Conservation (phyloP, 164 flowering plant genomes). For the Sedum album region DNA sequence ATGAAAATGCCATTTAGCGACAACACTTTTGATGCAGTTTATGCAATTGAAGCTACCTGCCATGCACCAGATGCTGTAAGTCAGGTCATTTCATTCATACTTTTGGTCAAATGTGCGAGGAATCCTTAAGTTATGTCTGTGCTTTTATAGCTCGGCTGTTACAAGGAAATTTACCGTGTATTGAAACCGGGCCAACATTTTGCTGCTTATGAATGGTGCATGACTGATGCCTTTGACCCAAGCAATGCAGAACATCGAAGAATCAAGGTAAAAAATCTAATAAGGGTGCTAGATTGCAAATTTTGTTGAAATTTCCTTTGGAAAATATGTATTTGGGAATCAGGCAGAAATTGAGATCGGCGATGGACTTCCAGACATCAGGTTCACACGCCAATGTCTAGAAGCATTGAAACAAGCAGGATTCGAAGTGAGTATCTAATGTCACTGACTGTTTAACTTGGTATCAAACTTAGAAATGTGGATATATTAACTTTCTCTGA, state of each 20-base stretch:
- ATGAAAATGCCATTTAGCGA: not conserved
- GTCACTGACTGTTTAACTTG: not conserved
- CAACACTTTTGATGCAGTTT: not conserved
- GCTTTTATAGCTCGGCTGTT: not conserved
- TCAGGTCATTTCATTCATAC: not conserved
- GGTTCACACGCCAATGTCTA: conserved; percentile 57
- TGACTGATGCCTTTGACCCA: conserved; percentile 86
- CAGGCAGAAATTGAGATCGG: conserved; percentile 89
- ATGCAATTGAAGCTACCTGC: not conserved
- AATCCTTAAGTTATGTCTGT: not conserved
- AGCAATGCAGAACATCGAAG: conserved; percentile 62
- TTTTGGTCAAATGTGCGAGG: not conserved
- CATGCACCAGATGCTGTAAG: not conserved
- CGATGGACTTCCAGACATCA: conserved; percentile 83
- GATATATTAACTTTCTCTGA: conserved; percentile 2
- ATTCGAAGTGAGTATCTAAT: conserved; percentile 53
- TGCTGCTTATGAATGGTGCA: conserved; percentile 98
- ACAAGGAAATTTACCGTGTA: conserved; percentile 65
- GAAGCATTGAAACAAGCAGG: conserved; percentile 82
- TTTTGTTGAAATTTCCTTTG: not conserved
- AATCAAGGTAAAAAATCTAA: conserved; percentile 51
- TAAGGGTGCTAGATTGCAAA: not conserved
- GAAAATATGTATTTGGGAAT: not conserved
- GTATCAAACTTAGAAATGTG: not conserved
- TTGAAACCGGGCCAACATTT: conserved; percentile 60